Percentiles rank a stretch among this genome's conserved stretches.
These are phyloP conservation scores for Polychytrium aggregatum DNA, from an alignment of 192 early-diverging fungal genomes.

Conservation along the genomic window DNA sequence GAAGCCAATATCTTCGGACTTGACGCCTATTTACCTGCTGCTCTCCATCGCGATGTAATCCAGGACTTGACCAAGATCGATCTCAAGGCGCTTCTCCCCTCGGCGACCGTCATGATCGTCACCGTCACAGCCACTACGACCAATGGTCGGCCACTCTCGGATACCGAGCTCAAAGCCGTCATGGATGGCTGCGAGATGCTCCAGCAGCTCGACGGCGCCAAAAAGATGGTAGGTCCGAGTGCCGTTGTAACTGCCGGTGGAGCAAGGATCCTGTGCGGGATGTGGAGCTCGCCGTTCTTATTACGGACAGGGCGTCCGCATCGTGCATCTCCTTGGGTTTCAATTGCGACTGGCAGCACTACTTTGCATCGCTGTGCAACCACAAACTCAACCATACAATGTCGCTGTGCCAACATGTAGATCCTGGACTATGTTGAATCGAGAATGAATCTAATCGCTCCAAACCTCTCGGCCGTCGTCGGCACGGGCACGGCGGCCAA, in stretches of 20 bases:
- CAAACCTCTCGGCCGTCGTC: constrained; percentile 80
- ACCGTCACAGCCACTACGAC: constrained; percentile 84
- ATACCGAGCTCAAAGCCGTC: constrained; percentile 50
- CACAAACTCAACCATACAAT: background rate
- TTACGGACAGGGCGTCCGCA: background rate
- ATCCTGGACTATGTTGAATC: constrained; percentile 87
- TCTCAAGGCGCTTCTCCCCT: constrained; percentile 65
- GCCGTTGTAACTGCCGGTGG: too few relatives aligned
- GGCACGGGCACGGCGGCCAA: constrained; percentile 81
- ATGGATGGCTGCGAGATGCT: constrained; percentile 70
- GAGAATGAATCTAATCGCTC: constrained; percentile 84
- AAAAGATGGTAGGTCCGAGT: constrained; percentile 51
- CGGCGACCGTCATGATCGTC: constrained; percentile 76
- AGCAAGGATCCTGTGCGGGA: too few relatives aligned
- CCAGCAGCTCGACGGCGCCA: constrained; percentile 59
- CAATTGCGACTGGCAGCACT: background rate
- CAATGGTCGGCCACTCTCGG: constrained; percentile 50
- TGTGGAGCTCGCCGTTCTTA: background rate
- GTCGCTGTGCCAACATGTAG: constrained; percentile 13
- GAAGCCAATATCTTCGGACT: background rate
- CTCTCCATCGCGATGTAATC: background rate
- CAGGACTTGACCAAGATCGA: constrained; percentile 71
- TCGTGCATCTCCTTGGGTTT: background rate
- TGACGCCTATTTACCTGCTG: too few relatives aligned
- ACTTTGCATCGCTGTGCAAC: background rate